Base-by-base conservation (phyloP, 768 basidiomycete species). In the Leccinum boreale region DNA sequence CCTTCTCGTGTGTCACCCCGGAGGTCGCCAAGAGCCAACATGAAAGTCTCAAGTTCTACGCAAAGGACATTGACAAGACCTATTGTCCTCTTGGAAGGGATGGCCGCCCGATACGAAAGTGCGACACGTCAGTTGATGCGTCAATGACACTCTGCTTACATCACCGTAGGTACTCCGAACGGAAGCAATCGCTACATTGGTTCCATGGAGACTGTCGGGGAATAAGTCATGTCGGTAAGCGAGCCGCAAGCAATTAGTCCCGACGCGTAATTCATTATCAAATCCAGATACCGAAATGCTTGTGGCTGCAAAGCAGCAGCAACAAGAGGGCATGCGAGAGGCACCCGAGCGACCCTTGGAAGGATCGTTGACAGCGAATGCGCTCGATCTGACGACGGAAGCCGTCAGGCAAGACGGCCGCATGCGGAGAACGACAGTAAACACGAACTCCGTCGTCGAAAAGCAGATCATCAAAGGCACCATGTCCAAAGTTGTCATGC, bases 31-130 rank as follows among this genome's bases (percentile, higher is more conserved):
- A 78, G 66, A 77, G 73, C 15, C 88, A 90, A 65, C 70, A 73
- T 0, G 81, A 84, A 24, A 68, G 74, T 33, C 67, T 87, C 53
- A 67, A 63, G 45, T 71, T 75, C 42, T 87, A 84, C 57, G 68
- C 70, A 12, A 78, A 76, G 52, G 80, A 78, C 21, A 63, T 77
- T 21, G 67, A 73, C 4, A 65, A 68, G 1, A 80, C 84, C 3
- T 85, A 85, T 57, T 79, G 79, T 44, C 87, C 89, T 0, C 70
- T 85, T 1, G 79, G 78, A 3, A 73, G 76, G 4, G 81, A 87
- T 57, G 85, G 86, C 17, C 78, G 79, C 21, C 86, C 87, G 1
- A 68, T 81, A 53, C 79, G 86, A 66, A 87, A 79, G 89, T 89
- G 57, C 50, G 81, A 70, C 24, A 39, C 10, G 23, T 49, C 51